A percentile compares a stretch with the other conserved stretches of the same genome.
phyloP scores from a whole-genome alignment of 345 rosid genomes.

The Toxicodendron radicans region DNA sequence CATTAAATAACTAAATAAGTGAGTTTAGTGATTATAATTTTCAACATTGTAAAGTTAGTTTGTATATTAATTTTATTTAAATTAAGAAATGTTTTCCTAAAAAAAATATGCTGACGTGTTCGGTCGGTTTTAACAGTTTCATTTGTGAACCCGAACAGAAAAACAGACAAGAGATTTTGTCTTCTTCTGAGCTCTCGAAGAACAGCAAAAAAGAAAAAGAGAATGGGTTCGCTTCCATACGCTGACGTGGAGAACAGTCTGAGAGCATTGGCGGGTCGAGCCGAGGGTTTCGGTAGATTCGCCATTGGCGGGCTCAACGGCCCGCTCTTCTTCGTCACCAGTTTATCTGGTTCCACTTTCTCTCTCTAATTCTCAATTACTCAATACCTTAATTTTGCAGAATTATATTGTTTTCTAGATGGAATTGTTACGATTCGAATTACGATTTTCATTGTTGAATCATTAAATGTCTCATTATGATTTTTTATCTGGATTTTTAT shows the following conservation, averaged over 20 bases:
- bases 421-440: background rate
- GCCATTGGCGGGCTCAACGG: constrained; percentile 78
- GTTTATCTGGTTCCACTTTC: constrained; percentile 49
- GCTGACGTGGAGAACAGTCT: constrained; percentile 56
- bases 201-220: background rate
- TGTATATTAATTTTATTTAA: too few relatives aligned
- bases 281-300: constrained; percentile 75
- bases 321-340: constrained; percentile 51
- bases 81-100: too few relatives aligned
- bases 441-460: background rate
- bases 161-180: too few relatives aligned
- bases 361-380: background rate
- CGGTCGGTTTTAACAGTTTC: background rate
- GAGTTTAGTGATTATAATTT: too few relatives aligned
- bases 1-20: too few relatives aligned
- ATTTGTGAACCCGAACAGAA: background rate
- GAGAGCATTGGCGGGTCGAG: constrained; percentile 60
- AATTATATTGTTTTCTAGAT: background rate
- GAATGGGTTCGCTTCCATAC: constrained; percentile 57
- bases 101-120: background rate
- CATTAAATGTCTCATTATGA: too few relatives aligned
- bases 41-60: too few relatives aligned
- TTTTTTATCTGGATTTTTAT: too few relatives aligned
- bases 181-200: background rate
- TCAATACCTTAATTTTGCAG: background rate